These are phyloP conservation scores for Diaporthe sp. DNA, from an alignment of 2,329 filamentous ascomycete genomes.

Conservation along the genomic window DNA sequence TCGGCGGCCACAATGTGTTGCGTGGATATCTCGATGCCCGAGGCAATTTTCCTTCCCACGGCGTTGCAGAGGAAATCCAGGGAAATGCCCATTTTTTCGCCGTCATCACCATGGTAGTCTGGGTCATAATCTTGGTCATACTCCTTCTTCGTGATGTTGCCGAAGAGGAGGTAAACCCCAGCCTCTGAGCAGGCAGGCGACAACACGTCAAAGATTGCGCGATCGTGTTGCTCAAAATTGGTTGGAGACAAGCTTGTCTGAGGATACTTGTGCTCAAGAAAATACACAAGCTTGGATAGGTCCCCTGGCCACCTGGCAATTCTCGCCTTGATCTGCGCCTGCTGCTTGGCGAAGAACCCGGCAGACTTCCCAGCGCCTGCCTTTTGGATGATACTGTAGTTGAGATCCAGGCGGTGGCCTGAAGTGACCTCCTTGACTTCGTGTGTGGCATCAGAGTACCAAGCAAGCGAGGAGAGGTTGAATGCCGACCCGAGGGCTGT, in stretches of 20 bases:
- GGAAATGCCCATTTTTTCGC: neutral
- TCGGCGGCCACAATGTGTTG: no score
- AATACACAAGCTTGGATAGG: constrained; percentile 34
- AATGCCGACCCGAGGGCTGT: constrained; percentile 50
- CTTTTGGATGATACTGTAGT: constrained; percentile 61
- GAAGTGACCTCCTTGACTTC: constrained; percentile 58
- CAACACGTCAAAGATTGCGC: constrained; percentile 42
- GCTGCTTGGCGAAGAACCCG: constrained; percentile 39
- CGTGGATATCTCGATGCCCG: no score
- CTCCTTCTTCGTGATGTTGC: constrained; percentile 42
- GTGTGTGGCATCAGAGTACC: constrained; percentile 65
- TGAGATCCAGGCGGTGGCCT: constrained; percentile 61
- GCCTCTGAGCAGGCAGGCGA: constrained; percentile 35
- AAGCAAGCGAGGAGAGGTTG: constrained; percentile 51
- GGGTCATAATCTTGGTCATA: neutral
- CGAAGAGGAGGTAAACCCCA: constrained; percentile 44
- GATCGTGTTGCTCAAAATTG: constrained; percentile 46
- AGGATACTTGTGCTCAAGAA: constrained; percentile 47
- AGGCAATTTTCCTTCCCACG: constrained; percentile 32
- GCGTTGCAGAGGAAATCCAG: neutral
- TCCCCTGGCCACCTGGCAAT: constrained; percentile 40
- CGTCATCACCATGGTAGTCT: constrained; percentile 24
- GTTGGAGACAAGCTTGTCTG: constrained; percentile 41
- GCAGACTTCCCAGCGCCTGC: constrained; percentile 38
- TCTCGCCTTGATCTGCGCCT: constrained; percentile 32